phyloP scores from a whole-genome alignment of 352 stramenopile genomes.

The Phytophthora multivora region DNA sequence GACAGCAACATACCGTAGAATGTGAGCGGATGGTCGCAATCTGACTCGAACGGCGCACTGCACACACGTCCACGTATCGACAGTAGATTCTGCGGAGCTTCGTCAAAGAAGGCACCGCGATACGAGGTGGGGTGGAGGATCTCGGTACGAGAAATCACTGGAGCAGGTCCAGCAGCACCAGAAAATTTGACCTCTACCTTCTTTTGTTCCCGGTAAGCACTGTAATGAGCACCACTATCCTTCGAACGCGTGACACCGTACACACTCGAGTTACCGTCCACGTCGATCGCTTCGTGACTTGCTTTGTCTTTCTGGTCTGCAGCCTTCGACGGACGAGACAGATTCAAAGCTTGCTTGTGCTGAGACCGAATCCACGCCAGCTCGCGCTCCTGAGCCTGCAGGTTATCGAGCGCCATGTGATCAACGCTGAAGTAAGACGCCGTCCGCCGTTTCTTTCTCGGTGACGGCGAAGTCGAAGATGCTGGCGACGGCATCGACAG shows the following conservation, averaged over 20 bases:
- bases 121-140: slow-evolving; percentile 41
- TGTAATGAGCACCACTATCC: not conserved
- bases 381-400: slow-evolving; percentile 49
- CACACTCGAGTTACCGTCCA: slow-evolving; percentile 19
- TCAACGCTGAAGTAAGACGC: slow-evolving; percentile 27
- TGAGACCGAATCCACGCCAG: slow-evolving; percentile 39
- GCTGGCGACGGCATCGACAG: slow-evolving; percentile 1
- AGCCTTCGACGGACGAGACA: slow-evolving; percentile 3
- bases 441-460: slow-evolving; percentile 28
- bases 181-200: slow-evolving; percentile 1
- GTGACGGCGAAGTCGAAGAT: slow-evolving; percentile 6
- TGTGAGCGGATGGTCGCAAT: slow-evolving; percentile 31
- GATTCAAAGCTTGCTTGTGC: slow-evolving; percentile 27
- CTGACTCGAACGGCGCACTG: slow-evolving; percentile 17
- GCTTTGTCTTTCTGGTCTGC: slow-evolving; percentile 11
- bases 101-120: slow-evolving; percentile 27
- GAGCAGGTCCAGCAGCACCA: not conserved
- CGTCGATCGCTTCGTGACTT: slow-evolving; percentile 16
- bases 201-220: not conserved
- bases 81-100: slow-evolving; percentile 31
- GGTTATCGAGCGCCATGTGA: slow-evolving; percentile 30
- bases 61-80: not conserved
- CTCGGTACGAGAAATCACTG: not conserved
- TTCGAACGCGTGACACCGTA: slow-evolving; percentile 5
- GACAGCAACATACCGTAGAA: slow-evolving; percentile 38